These are phyloP conservation scores for Backusella luteola DNA, from an alignment of 192 early-diverging fungal genomes.

Conservation along the genomic window DNA sequence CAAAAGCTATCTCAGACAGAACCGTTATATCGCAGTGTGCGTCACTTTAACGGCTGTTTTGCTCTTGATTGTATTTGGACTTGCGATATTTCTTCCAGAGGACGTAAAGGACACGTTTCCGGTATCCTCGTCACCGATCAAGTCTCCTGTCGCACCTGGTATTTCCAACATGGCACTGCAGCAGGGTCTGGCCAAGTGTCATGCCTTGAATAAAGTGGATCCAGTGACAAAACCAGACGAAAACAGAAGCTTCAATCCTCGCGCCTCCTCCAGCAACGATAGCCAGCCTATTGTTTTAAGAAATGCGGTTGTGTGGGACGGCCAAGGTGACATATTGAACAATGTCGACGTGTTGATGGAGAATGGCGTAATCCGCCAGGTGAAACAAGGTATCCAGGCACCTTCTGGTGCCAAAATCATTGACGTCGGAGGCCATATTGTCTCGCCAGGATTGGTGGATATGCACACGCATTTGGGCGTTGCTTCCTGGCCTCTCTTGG, in stretches of 20 bases:
- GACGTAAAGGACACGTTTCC: background rate
- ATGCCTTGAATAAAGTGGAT: background rate
- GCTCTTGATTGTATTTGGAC: background rate
- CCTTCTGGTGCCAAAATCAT: slow-evolving; percentile 19
- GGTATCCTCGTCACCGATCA: background rate
- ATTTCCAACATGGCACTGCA: background rate
- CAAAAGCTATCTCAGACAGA: background rate
- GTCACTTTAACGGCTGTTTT: background rate
- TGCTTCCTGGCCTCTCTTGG: slow-evolving; percentile 59
- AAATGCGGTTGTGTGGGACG: slow-evolving; percentile 39
- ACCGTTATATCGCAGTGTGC: background rate
- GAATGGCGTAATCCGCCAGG: slow-evolving; percentile 39
- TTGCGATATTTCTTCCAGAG: slow-evolving; percentile 1
- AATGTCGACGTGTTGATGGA: slow-evolving; percentile 43
- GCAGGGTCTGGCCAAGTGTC: background rate
- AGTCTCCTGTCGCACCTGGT: background rate
- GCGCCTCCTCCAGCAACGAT: slow-evolving; percentile 2
- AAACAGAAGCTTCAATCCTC: slow-evolving; percentile 7
- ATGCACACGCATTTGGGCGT: slow-evolving; percentile 63
- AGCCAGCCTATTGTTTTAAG: slow-evolving; percentile 8
- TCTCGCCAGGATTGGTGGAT: slow-evolving; percentile 62
- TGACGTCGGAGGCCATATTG: slow-evolving; percentile 51
- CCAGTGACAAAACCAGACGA: background rate
- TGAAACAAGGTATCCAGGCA: slow-evolving; percentile 25
- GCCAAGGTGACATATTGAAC: slow-evolving; percentile 21